These are phyloP conservation scores for Leucocoprinus leucothites DNA, from an alignment of 768 basidiomycete species.

Conservation along the genomic window DNA sequence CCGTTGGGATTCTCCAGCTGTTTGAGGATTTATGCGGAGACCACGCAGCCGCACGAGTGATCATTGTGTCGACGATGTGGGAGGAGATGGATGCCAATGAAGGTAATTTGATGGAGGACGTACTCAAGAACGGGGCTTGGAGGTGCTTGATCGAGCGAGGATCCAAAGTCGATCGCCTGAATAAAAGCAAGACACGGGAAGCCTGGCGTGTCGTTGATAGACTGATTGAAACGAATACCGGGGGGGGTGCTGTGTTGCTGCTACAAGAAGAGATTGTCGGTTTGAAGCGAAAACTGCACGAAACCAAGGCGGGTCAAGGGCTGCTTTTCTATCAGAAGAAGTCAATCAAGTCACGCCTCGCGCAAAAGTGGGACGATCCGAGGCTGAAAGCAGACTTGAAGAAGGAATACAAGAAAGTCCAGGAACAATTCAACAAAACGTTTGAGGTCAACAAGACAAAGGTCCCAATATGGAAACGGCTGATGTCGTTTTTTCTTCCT, in stretches of 20 bases:
- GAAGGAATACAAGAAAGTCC: conserved; percentile 5
- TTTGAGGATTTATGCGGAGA: conserved; percentile 26
- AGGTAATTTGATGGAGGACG: conserved; percentile 23
- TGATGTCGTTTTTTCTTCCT: too few relatives aligned
- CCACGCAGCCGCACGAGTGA: conserved; percentile 23
- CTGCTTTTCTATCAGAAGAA: conserved; percentile 23
- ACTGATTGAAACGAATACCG: conserved; percentile 12
- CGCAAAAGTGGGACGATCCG: conserved; percentile 5
- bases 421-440: conserved; percentile 9
- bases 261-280: conserved; percentile 31
- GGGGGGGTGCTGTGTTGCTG: conserved; percentile 17
- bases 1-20: conserved; percentile 28
- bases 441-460: too few relatives aligned
- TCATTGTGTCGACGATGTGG: conserved; percentile 39
- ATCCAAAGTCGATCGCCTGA: conserved; percentile 23
- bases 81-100: conserved; percentile 20
- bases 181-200: conserved; percentile 13
- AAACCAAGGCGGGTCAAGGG: conserved; percentile 28
- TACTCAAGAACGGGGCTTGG: conserved; percentile 29
- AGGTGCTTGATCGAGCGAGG: conserved; percentile 22
- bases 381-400: neutral
- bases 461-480: too few relatives aligned
- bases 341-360: neutral
- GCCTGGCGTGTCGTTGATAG: conserved; percentile 27
- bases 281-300: conserved; percentile 22